phyloP scores from a whole-genome alignment of 2,329 filamentous ascomycete genomes.

The Aspergillus alliaceus region DNA sequence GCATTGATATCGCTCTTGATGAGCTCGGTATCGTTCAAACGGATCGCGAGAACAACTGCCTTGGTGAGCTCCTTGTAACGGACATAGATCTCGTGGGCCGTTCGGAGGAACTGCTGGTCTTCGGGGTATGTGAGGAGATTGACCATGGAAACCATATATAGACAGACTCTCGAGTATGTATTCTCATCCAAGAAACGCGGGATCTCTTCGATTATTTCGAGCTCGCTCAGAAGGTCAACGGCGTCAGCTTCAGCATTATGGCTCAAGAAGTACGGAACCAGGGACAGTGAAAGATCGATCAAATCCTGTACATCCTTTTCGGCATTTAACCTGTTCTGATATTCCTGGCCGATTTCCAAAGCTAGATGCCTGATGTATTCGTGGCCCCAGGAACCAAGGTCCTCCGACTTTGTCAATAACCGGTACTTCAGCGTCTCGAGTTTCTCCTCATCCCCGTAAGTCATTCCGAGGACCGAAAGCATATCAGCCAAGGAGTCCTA shows the following conservation, averaged over 20 bases:
- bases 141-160: slow-evolving; percentile 99
- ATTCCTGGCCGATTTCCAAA: slow-evolving; percentile 93
- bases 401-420: slow-evolving; percentile 81
- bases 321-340: slow-evolving; percentile 79
- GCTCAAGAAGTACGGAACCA: slow-evolving; percentile 93
- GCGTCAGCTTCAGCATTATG: slow-evolving; percentile 98
- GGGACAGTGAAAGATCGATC: slow-evolving; percentile 75
- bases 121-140: slow-evolving; percentile 96
- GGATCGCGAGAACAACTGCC: slow-evolving; percentile 90
- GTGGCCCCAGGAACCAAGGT: slow-evolving; percentile 96
- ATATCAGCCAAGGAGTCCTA: slow-evolving; percentile 83
- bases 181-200: slow-evolving; percentile 88
- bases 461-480: slow-evolving; percentile 97
- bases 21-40: slow-evolving; percentile 81
- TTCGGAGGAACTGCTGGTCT: slow-evolving; percentile 91
- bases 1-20: slow-evolving; percentile 80
- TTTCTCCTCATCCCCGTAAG: slow-evolving; percentile 92
- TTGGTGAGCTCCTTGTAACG: slow-evolving; percentile 90
- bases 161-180: slow-evolving; percentile 86
- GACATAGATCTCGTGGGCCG: slow-evolving; percentile 90
- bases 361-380: slow-evolving; percentile 97
- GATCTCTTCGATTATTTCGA: slow-evolving; percentile 94
- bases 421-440: slow-evolving; percentile 96
- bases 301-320: slow-evolving; percentile 84
- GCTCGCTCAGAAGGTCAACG: slow-evolving; percentile 92